Evolutionary conservation across 2,329 filamentous ascomycete genomes (phyloP).

Genomic region (Colletotrichum scovillei): DNA sequence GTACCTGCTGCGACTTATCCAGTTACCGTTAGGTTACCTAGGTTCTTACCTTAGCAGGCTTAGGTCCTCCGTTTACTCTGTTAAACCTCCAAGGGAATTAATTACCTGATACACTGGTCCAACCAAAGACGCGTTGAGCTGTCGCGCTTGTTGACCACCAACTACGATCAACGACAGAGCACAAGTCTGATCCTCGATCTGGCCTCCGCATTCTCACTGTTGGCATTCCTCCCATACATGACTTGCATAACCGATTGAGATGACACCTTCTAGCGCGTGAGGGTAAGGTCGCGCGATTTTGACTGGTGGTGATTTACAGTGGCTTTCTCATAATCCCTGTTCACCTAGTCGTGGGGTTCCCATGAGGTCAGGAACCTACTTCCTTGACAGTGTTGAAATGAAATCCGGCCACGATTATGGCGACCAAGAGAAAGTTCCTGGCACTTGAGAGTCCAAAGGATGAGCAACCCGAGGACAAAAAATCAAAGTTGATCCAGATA

Average conservation of each 20-base stretch:
- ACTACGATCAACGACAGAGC: slow-evolving; percentile 10
- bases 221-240: slow-evolving; percentile 1
- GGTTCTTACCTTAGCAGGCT: too few species aligned
- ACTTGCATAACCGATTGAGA: neutral
- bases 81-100: neutral
- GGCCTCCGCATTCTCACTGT: neutral
- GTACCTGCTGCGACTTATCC: neutral
- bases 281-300: neutral
- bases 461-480: slow-evolving; percentile 4
- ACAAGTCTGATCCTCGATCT: neutral
- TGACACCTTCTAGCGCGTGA: slow-evolving; percentile 8
- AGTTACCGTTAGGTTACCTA: too few species aligned
- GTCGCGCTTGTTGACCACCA: slow-evolving; percentile 4
- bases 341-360: neutral
- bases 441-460: neutral
- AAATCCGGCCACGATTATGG: slow-evolving; percentile 7
- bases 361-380: neutral
- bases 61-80: too few species aligned
- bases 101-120: neutral
- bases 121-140: slow-evolving; percentile 4
- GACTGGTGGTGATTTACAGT: neutral
- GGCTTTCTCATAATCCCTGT: neutral
- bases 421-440: slow-evolving; percentile 22
- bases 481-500: neutral
- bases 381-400: neutral